Evolutionary conservation across 164 flowering plant species (phyloP).

Genomic region (Stephania cephalantha): DNA sequence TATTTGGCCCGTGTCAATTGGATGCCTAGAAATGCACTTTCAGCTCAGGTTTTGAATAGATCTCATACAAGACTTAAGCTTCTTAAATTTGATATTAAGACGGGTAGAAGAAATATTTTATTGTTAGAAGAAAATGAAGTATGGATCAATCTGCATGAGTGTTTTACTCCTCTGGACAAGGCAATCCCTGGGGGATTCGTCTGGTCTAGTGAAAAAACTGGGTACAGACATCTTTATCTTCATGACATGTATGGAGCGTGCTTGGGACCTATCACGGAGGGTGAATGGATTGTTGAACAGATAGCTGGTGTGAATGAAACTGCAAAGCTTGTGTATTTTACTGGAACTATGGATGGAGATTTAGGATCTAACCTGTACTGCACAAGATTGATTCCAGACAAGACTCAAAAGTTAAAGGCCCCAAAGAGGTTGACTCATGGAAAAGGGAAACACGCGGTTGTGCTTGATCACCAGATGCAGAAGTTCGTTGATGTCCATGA

Average conservation of each 20-base stretch:
- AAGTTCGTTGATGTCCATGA: constrained; percentile 77
- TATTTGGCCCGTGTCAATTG: constrained; percentile 85
- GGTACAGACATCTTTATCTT: constrained; percentile 81
- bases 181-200: constrained; percentile 69
- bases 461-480: constrained; percentile 81
- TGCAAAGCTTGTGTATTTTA: constrained; percentile 71
- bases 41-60: constrained; percentile 74
- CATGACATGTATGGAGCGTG: constrained; percentile 61
- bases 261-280: constrained; percentile 76
- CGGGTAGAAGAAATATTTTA: constrained; percentile 58
- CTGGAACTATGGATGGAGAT: constrained; percentile 75
- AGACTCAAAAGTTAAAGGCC: constrained; percentile 27
- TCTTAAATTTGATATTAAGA: constrained; percentile 62
- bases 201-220: constrained; percentile 95
- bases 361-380: constrained; percentile 65
- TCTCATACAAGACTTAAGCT: constrained; percentile 60
- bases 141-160: constrained; percentile 89
- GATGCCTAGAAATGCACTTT: constrained; percentile 77
- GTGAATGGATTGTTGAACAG: constrained; percentile 97
- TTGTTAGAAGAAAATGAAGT: constrained; percentile 56
- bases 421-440: constrained; percentile 63
- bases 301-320: constrained; percentile 79
- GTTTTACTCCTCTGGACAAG: constrained; percentile 81
- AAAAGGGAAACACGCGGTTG: constrained; percentile 74
- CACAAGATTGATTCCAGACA: constrained; percentile 44